Conservation (phyloP, 495 filamentous ascomycete species). For the Penicillium turbatum region DNA sequence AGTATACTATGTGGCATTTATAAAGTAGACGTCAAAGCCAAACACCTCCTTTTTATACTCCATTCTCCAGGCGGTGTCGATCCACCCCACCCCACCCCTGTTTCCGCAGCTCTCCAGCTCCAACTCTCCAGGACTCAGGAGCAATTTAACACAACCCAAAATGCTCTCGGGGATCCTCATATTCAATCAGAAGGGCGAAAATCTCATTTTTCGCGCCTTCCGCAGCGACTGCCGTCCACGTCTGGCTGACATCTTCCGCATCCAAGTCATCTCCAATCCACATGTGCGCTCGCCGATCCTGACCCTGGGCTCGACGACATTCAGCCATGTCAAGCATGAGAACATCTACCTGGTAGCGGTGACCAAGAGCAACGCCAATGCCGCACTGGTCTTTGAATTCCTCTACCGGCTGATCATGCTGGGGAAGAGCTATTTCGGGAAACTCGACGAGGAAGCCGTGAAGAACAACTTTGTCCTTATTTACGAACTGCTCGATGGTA, state of each 20-base stretch:
- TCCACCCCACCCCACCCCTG: conserved; percentile 24
- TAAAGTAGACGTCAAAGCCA: background rate
- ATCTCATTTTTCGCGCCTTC: conserved; percentile 98
- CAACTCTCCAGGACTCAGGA: background rate
- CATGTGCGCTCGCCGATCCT: conserved; percentile 97
- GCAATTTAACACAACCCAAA: conserved; percentile 26
- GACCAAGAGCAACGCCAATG: conserved; percentile 99
- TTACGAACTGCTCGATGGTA: conserved; percentile 96
- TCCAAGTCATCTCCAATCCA: conserved; percentile 98
- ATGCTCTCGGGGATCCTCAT: conserved; percentile 97
- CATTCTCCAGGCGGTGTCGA: conserved; percentile 28
- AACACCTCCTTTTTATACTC: conserved; percentile 5
- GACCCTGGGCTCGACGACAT: conserved; percentile 94
- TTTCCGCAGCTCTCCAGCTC: conserved; percentile 19
- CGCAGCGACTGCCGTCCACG: conserved; percentile 95
- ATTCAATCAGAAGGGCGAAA: conserved; percentile 99
- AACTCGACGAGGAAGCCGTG: conserved; percentile 98
- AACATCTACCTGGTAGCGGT: conserved; percentile 98
- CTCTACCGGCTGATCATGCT: conserved; percentile 86
- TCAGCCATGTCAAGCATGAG: conserved; percentile 99
- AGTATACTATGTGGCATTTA: no score
- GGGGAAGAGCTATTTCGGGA: conserved; percentile 95
- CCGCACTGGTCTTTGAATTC: conserved; percentile 97
- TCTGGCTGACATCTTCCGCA: conserved; percentile 97
- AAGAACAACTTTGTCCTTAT: conserved; percentile 99